Percentiles rank a stretch among this genome's conserved stretches.
These are phyloP conservation scores for Ilex asprella DNA, from an alignment of 257 asterid species.

Conservation along the genomic window DNA sequence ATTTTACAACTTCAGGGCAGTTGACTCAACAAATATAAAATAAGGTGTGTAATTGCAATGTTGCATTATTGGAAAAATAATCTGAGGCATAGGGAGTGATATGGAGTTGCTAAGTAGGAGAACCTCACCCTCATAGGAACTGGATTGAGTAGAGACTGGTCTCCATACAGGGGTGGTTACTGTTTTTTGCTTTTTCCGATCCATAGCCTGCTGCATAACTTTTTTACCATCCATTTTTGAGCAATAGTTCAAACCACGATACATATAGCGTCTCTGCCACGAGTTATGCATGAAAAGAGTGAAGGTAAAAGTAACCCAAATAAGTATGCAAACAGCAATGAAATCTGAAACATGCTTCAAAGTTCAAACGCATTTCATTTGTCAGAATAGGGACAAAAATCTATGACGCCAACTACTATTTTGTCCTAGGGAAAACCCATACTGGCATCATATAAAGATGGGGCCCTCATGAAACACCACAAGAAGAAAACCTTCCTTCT, in stretches of 20 bases:
- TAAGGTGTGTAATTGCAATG: background rate
- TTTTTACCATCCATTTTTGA: slow-evolving; percentile 28
- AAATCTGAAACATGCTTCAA: too few species aligned
- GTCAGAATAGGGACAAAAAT: too few species aligned
- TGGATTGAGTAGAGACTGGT: slow-evolving; percentile 46
- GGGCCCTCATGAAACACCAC: background rate
- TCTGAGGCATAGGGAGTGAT: background rate
- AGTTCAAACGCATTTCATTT: too few species aligned
- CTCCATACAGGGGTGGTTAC: slow-evolving; percentile 41
- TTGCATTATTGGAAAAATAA: background rate
- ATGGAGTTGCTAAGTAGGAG: background rate
- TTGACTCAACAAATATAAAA: too few species aligned
- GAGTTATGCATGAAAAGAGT: background rate
- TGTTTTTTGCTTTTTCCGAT: slow-evolving; percentile 20
- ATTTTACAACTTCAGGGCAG: too few species aligned
- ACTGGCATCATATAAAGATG: too few species aligned
- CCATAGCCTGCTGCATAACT: slow-evolving; percentile 20
- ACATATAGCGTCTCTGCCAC: slow-evolving; percentile 25
- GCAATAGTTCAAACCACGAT: slow-evolving; percentile 28
- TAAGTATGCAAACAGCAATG: too few species aligned
- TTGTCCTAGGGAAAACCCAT: too few species aligned
- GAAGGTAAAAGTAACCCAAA: too few species aligned
- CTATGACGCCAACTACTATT: too few species aligned
- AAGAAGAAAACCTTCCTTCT: too few species aligned
- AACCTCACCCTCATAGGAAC: slow-evolving; percentile 27